phyloP scores from a whole-genome alignment of 352 stramenopile genomes.

The Phytophthora macrochlamydospora region DNA sequence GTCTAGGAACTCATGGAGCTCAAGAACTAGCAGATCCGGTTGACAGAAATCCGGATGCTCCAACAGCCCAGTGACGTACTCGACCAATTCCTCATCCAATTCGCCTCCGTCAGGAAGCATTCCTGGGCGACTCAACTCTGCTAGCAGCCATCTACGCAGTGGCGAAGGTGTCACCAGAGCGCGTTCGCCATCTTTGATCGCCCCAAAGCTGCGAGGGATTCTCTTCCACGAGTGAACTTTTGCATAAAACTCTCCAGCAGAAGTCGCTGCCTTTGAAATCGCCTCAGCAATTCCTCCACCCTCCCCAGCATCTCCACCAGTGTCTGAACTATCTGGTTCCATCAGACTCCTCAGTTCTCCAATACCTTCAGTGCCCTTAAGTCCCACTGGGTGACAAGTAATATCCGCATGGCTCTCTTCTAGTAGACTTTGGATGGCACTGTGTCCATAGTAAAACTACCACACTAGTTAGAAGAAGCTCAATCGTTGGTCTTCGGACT shows the following conservation, averaged over 20 bases:
- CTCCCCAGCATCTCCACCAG: not conserved
- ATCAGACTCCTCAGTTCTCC: conserved; percentile 26
- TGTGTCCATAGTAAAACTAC: no score
- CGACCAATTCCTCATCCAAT: conserved; percentile 66
- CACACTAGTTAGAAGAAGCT: no score
- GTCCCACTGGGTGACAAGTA: no score
- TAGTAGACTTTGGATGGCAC: no score
- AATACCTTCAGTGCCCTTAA: not conserved
- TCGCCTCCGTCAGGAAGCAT: conserved; percentile 30
- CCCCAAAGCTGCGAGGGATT: conserved; percentile 53
- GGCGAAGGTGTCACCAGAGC: conserved; percentile 15
- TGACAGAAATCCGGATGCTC: conserved; percentile 76
- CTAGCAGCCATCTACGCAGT: conserved; percentile 48
- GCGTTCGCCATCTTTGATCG: conserved; percentile 36
- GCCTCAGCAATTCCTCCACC: conserved; percentile 24
- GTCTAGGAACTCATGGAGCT: conserved; percentile 78
- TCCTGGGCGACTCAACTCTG: conserved; percentile 46
- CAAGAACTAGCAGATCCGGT: conserved; percentile 61
- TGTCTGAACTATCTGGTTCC: conserved; percentile 8
- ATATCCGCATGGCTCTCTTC: no score
- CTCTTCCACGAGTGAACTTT: conserved; percentile 49
- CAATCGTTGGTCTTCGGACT: no score
- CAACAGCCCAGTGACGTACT: conserved; percentile 68
- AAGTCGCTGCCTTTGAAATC: conserved; percentile 28
- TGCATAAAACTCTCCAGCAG: conserved; percentile 45